A percentile compares a stretch with the other conserved stretches of the same genome.
These are phyloP conservation scores for Suillus fuscotomentosus DNA, from an alignment of 768 basidiomycete genomes.

Conservation along the genomic window DNA sequence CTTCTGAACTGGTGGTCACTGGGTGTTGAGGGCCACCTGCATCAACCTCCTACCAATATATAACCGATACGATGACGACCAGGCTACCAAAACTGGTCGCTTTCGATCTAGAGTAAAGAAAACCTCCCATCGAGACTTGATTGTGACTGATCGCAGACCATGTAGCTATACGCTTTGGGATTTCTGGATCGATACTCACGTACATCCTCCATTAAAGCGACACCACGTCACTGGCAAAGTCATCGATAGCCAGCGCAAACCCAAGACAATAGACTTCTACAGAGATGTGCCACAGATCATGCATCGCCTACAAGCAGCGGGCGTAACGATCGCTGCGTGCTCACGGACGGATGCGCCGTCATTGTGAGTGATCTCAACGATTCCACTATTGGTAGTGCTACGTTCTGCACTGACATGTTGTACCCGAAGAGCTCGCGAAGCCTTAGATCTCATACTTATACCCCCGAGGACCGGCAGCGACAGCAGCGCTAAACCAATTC, in stretches of 20 bases:
- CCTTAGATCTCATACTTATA: conserved; percentile 61
- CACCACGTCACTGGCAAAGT: conserved; percentile 29
- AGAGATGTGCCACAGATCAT: conserved; percentile 74
- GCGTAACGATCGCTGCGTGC: conserved; percentile 63
- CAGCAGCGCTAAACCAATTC: conserved; percentile 28
- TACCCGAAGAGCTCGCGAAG: conserved; percentile 63
- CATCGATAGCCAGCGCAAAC: conserved; percentile 23
- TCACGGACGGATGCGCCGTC: conserved; percentile 69
- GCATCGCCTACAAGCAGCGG: conserved; percentile 48
- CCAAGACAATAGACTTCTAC: conserved; percentile 61
- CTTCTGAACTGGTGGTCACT: background rate
- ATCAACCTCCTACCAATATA: background rate
- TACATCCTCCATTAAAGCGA: conserved; percentile 55
- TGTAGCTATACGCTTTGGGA: conserved; percentile 83
- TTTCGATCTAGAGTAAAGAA: conserved; percentile 76
- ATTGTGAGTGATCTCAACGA: conserved; percentile 46
- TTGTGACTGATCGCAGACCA: conserved; percentile 5
- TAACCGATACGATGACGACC: background rate
- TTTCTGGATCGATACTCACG: conserved; percentile 83
- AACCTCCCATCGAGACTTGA: conserved; percentile 7
- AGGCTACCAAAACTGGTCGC: conserved; percentile 63
- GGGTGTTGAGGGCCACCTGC: background rate
- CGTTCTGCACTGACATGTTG: background rate
- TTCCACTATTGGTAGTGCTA: background rate
- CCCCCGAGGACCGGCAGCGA: conserved; percentile 33